Evolutionary conservation across 495 filamentous ascomycete genomes (phyloP).

Genomic region (Penicillium longicatenatum): DNA sequence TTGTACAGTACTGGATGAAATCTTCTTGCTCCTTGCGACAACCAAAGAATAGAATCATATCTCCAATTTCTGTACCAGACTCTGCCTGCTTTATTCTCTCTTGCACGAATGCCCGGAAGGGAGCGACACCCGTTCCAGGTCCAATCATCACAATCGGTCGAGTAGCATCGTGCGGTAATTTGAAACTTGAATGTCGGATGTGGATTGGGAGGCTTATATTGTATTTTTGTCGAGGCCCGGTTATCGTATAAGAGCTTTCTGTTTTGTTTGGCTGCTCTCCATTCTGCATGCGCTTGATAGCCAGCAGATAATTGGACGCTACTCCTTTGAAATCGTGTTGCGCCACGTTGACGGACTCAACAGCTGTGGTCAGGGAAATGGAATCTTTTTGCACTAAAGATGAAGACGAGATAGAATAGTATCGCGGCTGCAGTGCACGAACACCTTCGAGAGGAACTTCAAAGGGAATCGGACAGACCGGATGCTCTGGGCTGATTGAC

Average conservation of each 20-base stretch:
- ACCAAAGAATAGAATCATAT: conserved; percentile 9
- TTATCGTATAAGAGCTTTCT: conserved; percentile 16
- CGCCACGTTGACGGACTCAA: conserved; percentile 9
- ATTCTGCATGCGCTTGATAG: too few species aligned
- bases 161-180: conserved; percentile 24
- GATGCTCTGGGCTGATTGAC: too few species aligned
- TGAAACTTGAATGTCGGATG: conserved; percentile 39
- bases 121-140: conserved; percentile 35
- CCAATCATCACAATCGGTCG: conserved; percentile 35
- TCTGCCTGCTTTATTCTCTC: conserved; percentile 20
- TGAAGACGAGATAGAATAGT: conserved; percentile 49
- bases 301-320: too few species aligned
- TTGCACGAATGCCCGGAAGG: conserved; percentile 30
- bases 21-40: neutral
- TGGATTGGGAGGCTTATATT: conserved; percentile 22
- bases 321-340: conserved; percentile 20
- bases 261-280: conserved; percentile 8
- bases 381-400: conserved; percentile 26
- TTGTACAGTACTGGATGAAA: neutral
- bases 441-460: conserved; percentile 18
- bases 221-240: conserved; percentile 10
- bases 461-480: too few species aligned
- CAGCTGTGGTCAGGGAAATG: conserved; percentile 31
- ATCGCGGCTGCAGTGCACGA: conserved; percentile 36
- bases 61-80: neutral